Evolutionary conservation across 352 stramenopile genomes (phyloP).

Genomic region (Phytophthora megakarya): DNA sequence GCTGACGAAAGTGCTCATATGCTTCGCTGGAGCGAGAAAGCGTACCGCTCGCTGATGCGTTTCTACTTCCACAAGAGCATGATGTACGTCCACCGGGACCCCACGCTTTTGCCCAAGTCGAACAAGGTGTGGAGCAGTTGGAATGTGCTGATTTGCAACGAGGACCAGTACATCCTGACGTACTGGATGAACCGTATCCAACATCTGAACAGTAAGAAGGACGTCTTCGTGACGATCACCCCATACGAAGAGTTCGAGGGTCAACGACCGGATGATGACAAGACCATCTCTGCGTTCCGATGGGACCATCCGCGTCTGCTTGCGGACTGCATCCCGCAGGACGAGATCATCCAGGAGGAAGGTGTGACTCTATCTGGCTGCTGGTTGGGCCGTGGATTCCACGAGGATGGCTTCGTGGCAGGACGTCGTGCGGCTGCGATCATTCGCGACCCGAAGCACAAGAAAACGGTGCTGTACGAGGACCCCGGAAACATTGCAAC

Average conservation of each 20-base stretch:
- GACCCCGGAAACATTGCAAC: conserved; percentile 82
- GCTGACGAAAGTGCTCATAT: conserved; percentile 79
- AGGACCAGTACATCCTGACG: conserved; percentile 86
- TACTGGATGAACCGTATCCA: conserved; percentile 93
- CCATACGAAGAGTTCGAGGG: conserved; percentile 66
- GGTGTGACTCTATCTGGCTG: conserved; percentile 80
- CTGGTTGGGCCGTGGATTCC: conserved; percentile 86
- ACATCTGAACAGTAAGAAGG: conserved; percentile 82
- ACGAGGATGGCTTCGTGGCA: conserved; percentile 88
- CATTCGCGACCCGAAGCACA: conserved; percentile 77
- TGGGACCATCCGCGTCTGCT: conserved; percentile 87
- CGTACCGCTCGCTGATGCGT: conserved; percentile 73
- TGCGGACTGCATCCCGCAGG: conserved; percentile 81
- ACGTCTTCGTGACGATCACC: conserved; percentile 89
- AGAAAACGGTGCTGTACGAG: conserved; percentile 75
- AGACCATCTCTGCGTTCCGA: conserved; percentile 78
- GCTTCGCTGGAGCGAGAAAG: conserved; percentile 70
- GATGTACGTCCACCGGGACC: conserved; percentile 87
- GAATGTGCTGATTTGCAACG: conserved; percentile 86
- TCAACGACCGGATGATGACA: conserved; percentile 51
- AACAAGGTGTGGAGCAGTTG: conserved; percentile 85
- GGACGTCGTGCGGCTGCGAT: conserved; percentile 81
- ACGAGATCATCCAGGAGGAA: conserved; percentile 87
- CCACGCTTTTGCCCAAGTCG: conserved; percentile 67
- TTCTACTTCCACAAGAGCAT: conserved; percentile 89